A percentile compares a stretch with the other conserved stretches of the same genome.
Conservation (phyloP, 495 filamentous ascomycete species). For the Penicillium malachiteum region DNA sequence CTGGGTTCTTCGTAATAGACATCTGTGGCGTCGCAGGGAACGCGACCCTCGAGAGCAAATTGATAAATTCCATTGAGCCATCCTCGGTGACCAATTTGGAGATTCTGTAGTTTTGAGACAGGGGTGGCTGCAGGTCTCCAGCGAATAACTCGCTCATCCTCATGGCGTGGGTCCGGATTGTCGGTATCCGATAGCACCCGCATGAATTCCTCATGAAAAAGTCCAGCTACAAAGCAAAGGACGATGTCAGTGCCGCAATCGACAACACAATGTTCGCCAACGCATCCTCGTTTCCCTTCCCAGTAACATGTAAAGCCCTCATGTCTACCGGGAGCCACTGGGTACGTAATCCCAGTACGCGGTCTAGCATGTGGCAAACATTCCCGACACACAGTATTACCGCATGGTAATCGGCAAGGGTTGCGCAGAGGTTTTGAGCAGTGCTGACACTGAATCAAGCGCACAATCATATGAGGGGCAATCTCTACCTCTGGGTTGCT, state of each 20-base stretch:
- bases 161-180: conserved; percentile 28
- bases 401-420: conserved; percentile 81
- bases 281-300: conserved; percentile 48
- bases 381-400: conserved; percentile 68
- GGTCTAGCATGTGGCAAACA: conserved; percentile 68
- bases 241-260: conserved; percentile 79
- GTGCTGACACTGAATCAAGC: conserved; percentile 68
- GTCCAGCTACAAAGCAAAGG: conserved; percentile 60
- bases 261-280: conserved; percentile 66
- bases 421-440: conserved; percentile 68
- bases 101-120: conserved; percentile 13
- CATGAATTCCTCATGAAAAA: conserved; percentile 48
- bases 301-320: conserved; percentile 74
- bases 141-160: conserved; percentile 41
- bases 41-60: conserved; percentile 28
- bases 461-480: conserved; percentile 52
- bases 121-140: conserved; percentile 30
- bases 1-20: conserved; percentile 45
- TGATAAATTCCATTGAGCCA: conserved; percentile 32
- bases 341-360: conserved; percentile 72
- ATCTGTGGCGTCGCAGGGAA: conserved; percentile 43
- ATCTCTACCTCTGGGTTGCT: conserved; percentile 49
- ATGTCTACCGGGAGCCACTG: conserved; percentile 58
- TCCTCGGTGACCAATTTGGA: conserved; percentile 11
- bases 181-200: conserved; percentile 19